Percentiles rank a stretch among this genome's conserved stretches.
These are phyloP conservation scores for Colletotrichum siamense DNA, from an alignment of 2,329 filamentous ascomycete species.

Conservation along the genomic window DNA sequence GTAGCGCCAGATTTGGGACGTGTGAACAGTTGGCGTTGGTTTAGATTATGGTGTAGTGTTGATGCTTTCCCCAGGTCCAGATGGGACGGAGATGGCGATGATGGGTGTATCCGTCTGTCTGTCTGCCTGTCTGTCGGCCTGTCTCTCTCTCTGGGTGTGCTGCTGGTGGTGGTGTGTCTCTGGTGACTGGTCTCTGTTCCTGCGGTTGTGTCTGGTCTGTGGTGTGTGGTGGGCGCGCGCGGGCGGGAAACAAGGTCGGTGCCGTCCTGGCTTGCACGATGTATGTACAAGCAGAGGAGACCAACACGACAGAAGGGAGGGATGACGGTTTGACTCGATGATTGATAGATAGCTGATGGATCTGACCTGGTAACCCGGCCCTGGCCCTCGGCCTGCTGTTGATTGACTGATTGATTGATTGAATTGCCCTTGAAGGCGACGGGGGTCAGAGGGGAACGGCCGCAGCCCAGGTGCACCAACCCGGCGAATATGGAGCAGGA, in stretches of 20 bases:
- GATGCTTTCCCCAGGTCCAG: background rate
- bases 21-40: background rate
- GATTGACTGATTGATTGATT: background rate
- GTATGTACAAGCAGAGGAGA: background rate
- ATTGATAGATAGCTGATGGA: background rate
- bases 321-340: background rate
- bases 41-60: background rate
- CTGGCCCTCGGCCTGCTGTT: background rate
- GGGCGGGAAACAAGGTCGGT: conserved; percentile 1
- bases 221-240: background rate
- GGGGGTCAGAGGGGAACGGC: background rate
- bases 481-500: background rate
- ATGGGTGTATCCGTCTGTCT: background rate
- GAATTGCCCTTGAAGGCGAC: background rate
- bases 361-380: background rate
- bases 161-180: background rate
- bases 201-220: background rate
- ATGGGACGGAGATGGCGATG: background rate
- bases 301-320: background rate
- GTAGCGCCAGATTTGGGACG: background rate
- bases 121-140: background rate
- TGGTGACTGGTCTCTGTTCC: background rate
- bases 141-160: background rate
- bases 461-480: background rate
- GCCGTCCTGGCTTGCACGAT: background rate